Base-by-base conservation (phyloP, 176 grass and related monocot species). In the Oryza meyeriana region DNA sequence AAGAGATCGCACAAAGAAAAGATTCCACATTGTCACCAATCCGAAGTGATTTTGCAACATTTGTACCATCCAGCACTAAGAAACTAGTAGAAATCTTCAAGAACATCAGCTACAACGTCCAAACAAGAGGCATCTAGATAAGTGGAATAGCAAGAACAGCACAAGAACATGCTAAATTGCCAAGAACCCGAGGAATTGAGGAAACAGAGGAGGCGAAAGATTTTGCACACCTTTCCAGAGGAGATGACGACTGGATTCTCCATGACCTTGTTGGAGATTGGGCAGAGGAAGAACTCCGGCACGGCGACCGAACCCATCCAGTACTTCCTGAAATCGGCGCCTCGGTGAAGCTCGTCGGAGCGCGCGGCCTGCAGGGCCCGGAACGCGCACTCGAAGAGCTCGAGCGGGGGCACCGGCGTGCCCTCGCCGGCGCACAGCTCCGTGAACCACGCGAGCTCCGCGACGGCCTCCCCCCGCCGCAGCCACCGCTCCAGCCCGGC, bases 401-500 rank as follows among this genome's bases (percentile, higher is more conserved):
- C 79, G 24, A 83, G 64, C 38, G 20, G 26, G 16, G 80, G 88
- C 27, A 20, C 24, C 8, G 2, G 17, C 6, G 24, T 10, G 6
- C 2, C 5, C 36, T 90, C 84, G 50, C 69, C 34, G 69, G 75
- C 36, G 88, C 88, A 86, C 38, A 78, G 8, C 18, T 58, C 84
- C 47, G 75, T 32, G 84, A 87, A 90, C 88, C 83, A 90, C 18
- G 76, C 62, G 38, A 90, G 84, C 84, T 90, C 79, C 61, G 36
- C 24, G 38, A 47, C 13, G 10, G 88, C 88, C 50, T 90, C 75
- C 68, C 3, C 3, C 25, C 41, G 39, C 31, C 88, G 84, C 41
- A 90, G 52, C 84, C 79, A 86, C 47, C 79, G 42, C 84, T 83
- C 88, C 24, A 86, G 79, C 61, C 75, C 36, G 13, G 1, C 27